Evolutionary conservation across 2,329 filamentous ascomycete genomes (phyloP).

Genomic region (Ophiocordyceps sinensis): DNA sequence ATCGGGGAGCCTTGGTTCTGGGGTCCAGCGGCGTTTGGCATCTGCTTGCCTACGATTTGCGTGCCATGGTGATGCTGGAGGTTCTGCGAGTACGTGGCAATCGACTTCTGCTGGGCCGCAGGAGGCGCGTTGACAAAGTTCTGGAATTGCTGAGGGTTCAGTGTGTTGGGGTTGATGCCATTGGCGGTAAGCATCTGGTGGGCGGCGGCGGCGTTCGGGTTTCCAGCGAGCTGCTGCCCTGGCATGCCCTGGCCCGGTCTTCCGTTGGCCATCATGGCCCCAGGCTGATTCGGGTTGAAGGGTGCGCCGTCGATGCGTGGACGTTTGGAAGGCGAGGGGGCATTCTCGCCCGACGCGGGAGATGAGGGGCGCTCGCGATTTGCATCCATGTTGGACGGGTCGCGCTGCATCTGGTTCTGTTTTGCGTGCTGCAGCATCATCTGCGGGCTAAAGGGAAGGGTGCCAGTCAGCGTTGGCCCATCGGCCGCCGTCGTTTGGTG

Average conservation of each 20-base stretch:
- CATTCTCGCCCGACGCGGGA: slow-evolving; percentile 71
- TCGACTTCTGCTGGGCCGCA: slow-evolving; percentile 62
- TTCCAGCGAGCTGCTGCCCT: slow-evolving; percentile 49
- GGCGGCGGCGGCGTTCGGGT: slow-evolving; percentile 32
- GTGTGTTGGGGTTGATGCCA: slow-evolving; percentile 60
- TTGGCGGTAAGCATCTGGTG: slow-evolving; percentile 50
- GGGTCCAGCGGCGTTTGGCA: slow-evolving; percentile 58
- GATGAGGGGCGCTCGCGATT: slow-evolving; percentile 70
- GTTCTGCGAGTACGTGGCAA: slow-evolving; percentile 76
- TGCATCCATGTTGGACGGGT: slow-evolving; percentile 76
- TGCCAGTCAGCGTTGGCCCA: neutral
- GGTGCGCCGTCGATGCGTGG: slow-evolving; percentile 59
- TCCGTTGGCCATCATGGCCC: slow-evolving; percentile 57
- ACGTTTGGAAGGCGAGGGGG: slow-evolving; percentile 83
- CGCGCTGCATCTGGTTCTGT: slow-evolving; percentile 73
- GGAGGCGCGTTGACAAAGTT: slow-evolving; percentile 39
- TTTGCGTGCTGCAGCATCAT: slow-evolving; percentile 61
- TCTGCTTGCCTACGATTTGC: slow-evolving; percentile 69
- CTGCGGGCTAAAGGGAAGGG: slow-evolving; percentile 36
- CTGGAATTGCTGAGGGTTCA: slow-evolving; percentile 66
- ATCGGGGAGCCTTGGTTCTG: slow-evolving; percentile 70
- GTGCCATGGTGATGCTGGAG: slow-evolving; percentile 68
- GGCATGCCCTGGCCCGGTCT: slow-evolving; percentile 58
- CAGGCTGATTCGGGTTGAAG: slow-evolving; percentile 57
- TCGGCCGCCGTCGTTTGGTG: neutral